Percentiles rank a stretch among this genome's conserved stretches.
Conservation (phyloP, 2,329 filamentous ascomycete species). For the Fusarium miscanthi region DNA sequence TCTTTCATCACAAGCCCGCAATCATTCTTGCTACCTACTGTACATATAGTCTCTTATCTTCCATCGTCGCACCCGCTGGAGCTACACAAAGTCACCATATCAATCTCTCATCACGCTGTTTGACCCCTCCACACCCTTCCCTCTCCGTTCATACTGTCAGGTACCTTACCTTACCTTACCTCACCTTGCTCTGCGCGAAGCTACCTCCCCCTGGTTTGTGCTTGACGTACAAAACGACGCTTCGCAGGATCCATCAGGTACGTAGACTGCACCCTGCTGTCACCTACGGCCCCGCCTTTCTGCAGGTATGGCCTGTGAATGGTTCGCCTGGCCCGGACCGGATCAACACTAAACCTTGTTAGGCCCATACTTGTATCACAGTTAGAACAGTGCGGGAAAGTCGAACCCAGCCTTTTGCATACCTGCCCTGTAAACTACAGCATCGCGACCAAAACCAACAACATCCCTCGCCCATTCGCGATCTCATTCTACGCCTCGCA, state of each 20-base stretch:
- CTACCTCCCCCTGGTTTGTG: constrained; percentile 17
- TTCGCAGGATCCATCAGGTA: constrained; percentile 20
- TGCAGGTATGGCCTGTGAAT: constrained; percentile 44
- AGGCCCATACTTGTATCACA: constrained; percentile 42
- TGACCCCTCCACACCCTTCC: constrained; percentile 12
- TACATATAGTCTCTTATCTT: not conserved
- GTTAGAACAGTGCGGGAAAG: constrained; percentile 55
- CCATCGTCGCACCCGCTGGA: not conserved
- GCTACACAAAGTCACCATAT: constrained; percentile 16
- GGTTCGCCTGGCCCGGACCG: constrained; percentile 47
- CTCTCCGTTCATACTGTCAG: constrained; percentile 1
- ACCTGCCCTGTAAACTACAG: constrained; percentile 27
- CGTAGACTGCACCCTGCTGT: constrained; percentile 23
- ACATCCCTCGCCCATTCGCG: constrained; percentile 36
- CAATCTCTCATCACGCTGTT: not conserved
- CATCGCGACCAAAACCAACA: constrained; percentile 42
- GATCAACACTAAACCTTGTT: constrained; percentile 56
- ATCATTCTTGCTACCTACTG: not conserved
- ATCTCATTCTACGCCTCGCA: constrained; percentile 27
- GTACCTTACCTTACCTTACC: constrained; percentile 25
- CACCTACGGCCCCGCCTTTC: constrained; percentile 17
- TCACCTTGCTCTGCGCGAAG: not conserved
- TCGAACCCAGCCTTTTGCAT: constrained; percentile 52
- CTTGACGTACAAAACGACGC: constrained; percentile 29
- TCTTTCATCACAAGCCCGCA: not conserved